Evolutionary conservation across 176 grass and related monocot genomes (phyloP), one percentile per base, ranked within the genome.

Genomic region (Avena eriantha): DNA sequence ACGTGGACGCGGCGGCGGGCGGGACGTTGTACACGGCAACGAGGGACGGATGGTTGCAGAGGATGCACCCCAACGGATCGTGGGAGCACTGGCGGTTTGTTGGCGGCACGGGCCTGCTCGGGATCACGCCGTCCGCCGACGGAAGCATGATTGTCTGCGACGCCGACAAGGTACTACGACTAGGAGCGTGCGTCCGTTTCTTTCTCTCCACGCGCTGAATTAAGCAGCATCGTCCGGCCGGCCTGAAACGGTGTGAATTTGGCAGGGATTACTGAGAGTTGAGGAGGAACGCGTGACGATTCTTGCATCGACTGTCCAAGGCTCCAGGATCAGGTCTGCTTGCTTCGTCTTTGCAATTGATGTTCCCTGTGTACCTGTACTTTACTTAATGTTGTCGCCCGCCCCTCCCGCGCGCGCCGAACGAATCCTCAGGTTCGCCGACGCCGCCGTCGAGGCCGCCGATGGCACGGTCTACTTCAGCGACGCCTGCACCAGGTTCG

Each of bases 111-210:
- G 50, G 50, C 50, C 50, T 53, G 12, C 14, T 53, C 50, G 50
- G 50, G 50, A 53, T 53, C 50, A 13, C 50, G 39, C 48, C 87
- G 10, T 89, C 92, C 1, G 77, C 78, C 23, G 69, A 78, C 46
- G 90, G 88, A 22, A 51, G 72, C 77, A 29, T 97, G 60, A 78
- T 97, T 56, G 80, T 97, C 68, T 91, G 88, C 26, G 95, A 94
- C 53, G 86, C 92, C 0, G 73, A 92, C 10, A 94, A 87, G 90
- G 94, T 29, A 29, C 29, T 29, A 29, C 29, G 29, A 29, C 29
- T 29, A 29, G 29, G 29, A 29, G 10, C 45, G 8, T 46, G 43
- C 43, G 43, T 46, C 43, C 43, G 43, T 46, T 46, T 46, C 5
- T 47, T 47, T 47, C 10, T 47, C 45, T 10, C 45, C 45, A 47